Percentiles rank a stretch among this genome's conserved stretches.
Evolutionary conservation across 495 filamentous ascomycete species (phyloP).

Genomic region (Evansstolkia leycettana): DNA sequence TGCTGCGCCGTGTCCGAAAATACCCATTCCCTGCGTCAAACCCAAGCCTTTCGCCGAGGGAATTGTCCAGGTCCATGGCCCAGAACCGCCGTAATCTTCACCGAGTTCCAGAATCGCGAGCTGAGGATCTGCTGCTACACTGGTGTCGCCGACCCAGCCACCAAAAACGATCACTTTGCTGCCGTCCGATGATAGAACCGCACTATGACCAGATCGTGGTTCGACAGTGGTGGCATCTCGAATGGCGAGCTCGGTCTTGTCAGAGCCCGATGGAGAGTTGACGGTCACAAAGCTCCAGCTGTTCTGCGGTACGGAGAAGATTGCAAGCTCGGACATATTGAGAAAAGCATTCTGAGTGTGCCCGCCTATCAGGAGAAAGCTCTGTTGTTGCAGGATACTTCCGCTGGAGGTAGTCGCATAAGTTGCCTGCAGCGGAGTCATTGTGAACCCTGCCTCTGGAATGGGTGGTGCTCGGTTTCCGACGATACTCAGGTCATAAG

Average conservation of each 20-base stretch:
- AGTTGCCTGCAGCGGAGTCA: constrained; percentile 58
- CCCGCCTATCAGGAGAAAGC: constrained; percentile 74
- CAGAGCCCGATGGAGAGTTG: constrained; percentile 23
- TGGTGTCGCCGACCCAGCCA: constrained; percentile 80
- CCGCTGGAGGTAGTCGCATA: constrained; percentile 39
- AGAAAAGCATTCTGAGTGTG: constrained; percentile 76
- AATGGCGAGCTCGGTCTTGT: constrained; percentile 35
- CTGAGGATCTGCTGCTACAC: constrained; percentile 64
- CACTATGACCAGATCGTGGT: constrained; percentile 75
- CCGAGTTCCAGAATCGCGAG: constrained; percentile 64
- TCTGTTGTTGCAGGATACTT: constrained; percentile 52
- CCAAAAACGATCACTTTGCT: constrained; percentile 63
- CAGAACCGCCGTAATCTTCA: constrained; percentile 51
- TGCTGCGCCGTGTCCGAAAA: constrained; percentile 77
- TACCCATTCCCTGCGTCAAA: constrained; percentile 39
- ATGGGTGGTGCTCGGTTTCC: constrained; percentile 50
- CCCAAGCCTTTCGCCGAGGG: constrained; percentile 32
- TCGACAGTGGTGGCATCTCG: constrained; percentile 39
- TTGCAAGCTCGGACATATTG: constrained; percentile 82
- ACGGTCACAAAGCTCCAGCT: constrained; percentile 73
- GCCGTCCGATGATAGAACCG: constrained; percentile 68
- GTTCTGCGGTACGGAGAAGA: constrained; percentile 77
- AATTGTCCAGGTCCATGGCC: constrained; percentile 63
- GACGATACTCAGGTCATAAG: constrained; percentile 27
- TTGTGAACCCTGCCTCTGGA: constrained; percentile 75